Conservation (phyloP, 768 basidiomycete species). For the Lactarius evosmus region DNA sequence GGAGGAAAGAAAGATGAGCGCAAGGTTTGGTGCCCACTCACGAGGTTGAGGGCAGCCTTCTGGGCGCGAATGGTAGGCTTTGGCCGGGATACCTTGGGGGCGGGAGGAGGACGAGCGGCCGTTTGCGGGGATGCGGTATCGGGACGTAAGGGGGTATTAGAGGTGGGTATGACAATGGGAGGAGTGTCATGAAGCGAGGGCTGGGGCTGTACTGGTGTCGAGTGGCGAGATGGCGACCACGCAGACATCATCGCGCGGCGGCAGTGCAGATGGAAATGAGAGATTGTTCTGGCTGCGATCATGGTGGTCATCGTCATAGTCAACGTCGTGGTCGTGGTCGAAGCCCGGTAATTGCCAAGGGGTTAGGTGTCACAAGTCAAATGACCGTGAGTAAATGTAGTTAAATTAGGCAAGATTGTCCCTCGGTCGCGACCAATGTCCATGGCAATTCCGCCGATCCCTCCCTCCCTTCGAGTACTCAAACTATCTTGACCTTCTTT, state of each 20-base stretch:
- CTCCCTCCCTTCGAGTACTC: neutral
- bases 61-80: slow-evolving; percentile 64
- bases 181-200: slow-evolving; percentile 44
- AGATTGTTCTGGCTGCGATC: slow-evolving; percentile 9
- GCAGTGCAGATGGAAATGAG: slow-evolving; percentile 26
- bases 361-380: neutral
- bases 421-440: too few species aligned
- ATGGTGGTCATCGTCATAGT: slow-evolving; percentile 20
- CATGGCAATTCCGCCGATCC: too few species aligned
- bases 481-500: neutral
- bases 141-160: slow-evolving; percentile 43
- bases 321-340: neutral
- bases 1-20: neutral
- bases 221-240: slow-evolving; percentile 44
- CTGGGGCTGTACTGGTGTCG: slow-evolving; percentile 28
- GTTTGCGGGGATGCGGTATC: slow-evolving; percentile 69
- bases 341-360: neutral
- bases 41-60: slow-evolving; percentile 77
- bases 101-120: slow-evolving; percentile 67
- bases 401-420: neutral
- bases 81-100: slow-evolving; percentile 59
- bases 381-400: neutral
- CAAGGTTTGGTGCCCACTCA: slow-evolving; percentile 34
- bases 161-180: slow-evolving; percentile 49
- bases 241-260: slow-evolving; percentile 71